These are phyloP conservation scores for Xylariaceae sp. DNA, from an alignment of 2,329 filamentous ascomycete species.

Conservation along the genomic window DNA sequence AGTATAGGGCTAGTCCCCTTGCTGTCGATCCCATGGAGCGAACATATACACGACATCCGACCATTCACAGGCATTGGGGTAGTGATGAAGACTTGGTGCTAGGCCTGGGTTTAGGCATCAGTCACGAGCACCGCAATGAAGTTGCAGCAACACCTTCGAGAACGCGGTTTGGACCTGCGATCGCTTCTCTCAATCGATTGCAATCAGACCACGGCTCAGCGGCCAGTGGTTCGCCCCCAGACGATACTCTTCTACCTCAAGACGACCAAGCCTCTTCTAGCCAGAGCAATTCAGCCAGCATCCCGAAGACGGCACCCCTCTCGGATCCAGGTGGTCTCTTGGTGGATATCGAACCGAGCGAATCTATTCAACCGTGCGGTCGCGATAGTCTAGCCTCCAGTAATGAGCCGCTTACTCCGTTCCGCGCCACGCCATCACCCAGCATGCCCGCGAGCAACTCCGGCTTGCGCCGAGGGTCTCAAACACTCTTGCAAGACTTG, in stretches of 20 bases:
- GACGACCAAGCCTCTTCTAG: conserved; percentile 33
- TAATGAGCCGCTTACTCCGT: conserved; percentile 36
- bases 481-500: conserved; percentile 54
- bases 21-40: conserved; percentile 59
- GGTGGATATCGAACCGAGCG: conserved; percentile 48
- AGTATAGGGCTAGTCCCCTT: conserved; percentile 63
- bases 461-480: conserved; percentile 50
- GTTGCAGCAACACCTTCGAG: conserved; percentile 8
- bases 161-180: conserved; percentile 34
- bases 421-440: conserved; percentile 36
- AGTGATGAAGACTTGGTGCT: conserved; percentile 88
- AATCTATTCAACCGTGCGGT: conserved; percentile 26
- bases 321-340: conserved; percentile 74
- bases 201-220: conserved; percentile 40
- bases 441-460: conserved; percentile 40
- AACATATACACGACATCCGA: conserved; percentile 40
- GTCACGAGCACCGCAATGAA: conserved; percentile 44
- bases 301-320: conserved; percentile 64
- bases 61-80: conserved; percentile 65
- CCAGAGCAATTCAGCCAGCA: conserved; percentile 38
- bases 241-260: conserved; percentile 40
- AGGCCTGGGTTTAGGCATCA: conserved; percentile 66
- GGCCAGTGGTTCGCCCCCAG: conserved; percentile 39
- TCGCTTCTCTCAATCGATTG: conserved; percentile 43
- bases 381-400: conserved; percentile 41